Evolutionary conservation across 2,329 filamentous ascomycete genomes (phyloP).

Genomic region (Fusarium albidum): DNA sequence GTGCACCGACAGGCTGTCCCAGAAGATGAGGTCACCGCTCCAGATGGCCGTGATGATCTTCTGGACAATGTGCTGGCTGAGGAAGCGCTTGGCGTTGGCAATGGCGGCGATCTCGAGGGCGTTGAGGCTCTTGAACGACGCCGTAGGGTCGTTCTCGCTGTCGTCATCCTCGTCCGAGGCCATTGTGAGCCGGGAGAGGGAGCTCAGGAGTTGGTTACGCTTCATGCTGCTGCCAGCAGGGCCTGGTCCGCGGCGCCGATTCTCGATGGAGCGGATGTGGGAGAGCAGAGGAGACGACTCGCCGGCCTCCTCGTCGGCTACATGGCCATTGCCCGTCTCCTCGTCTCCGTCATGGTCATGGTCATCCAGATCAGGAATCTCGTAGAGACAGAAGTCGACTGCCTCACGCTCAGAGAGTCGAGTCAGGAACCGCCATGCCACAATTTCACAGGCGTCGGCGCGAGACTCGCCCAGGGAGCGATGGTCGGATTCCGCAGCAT

Average conservation of each 20-base stretch:
- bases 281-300: conserved; percentile 59
- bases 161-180: conserved; percentile 47
- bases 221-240: conserved; percentile 52
- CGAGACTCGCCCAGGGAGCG: conserved; percentile 73
- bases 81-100: conserved; percentile 82
- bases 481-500: conserved; percentile 68
- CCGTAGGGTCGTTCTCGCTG: conserved; percentile 68
- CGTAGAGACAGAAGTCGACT: conserved; percentile 77
- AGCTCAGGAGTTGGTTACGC: conserved; percentile 59
- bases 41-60: conserved; percentile 86
- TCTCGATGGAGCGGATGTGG: conserved; percentile 41
- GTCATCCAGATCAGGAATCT: conserved; percentile 63
- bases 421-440: conserved; percentile 80
- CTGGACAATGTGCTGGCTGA: conserved; percentile 82
- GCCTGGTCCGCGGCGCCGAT: conserved; percentile 25
- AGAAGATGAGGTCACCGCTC: conserved; percentile 87
- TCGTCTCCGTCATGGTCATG: conserved; percentile 38
- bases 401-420: conserved; percentile 76
- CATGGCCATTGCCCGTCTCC: conserved; percentile 14
- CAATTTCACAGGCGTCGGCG: conserved; percentile 79
- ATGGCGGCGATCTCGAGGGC: conserved; percentile 87
- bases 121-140: conserved; percentile 80
- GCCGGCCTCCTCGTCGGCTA: conserved; percentile 52
- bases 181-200: conserved; percentile 63
- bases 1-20: conserved; percentile 78